These are phyloP conservation scores for Patellifolia procumbens DNA, from an alignment of 179 eudicot species.

Conservation along the genomic window DNA sequence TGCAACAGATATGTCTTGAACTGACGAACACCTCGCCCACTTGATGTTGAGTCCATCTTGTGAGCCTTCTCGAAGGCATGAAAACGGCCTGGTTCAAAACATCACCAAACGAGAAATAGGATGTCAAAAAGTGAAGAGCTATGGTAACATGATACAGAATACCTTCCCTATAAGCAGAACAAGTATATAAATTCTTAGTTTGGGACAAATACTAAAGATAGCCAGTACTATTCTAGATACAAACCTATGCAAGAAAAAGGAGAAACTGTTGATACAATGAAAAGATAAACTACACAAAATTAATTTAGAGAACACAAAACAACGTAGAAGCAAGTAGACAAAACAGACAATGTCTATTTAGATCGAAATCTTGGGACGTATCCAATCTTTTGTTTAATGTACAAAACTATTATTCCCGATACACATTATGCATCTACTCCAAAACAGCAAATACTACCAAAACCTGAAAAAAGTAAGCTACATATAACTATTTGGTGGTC, in stretches of 20 bases:
- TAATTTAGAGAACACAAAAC: neutral
- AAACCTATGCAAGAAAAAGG: slow-evolving; percentile 2
- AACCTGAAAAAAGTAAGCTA: neutral
- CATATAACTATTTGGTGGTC: neutral
- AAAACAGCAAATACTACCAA: neutral
- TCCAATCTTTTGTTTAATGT: neutral
- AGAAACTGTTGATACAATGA: neutral
- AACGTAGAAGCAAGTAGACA: neutral
- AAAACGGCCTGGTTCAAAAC: slow-evolving; percentile 70
- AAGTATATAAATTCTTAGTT: neutral
- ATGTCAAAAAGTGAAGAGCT: slow-evolving; percentile 14
- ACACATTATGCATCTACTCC: neutral
- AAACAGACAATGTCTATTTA: neutral
- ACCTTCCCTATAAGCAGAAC: neutral
- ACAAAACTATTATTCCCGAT: neutral
- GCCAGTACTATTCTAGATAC: neutral
- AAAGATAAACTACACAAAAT: neutral
- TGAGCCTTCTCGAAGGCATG: slow-evolving; percentile 98
- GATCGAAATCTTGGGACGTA: neutral
- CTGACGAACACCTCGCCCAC: slow-evolving; percentile 96
- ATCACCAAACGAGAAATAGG: slow-evolving; percentile 17
- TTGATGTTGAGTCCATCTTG: slow-evolving; percentile 80
- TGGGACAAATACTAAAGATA: neutral
- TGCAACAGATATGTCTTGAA: slow-evolving; percentile 87
- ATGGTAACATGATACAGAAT: neutral